phyloP scores from a whole-genome alignment of 371 early-diverging fungal species.

The Amoeboaphelidium protococcarum region DNA sequence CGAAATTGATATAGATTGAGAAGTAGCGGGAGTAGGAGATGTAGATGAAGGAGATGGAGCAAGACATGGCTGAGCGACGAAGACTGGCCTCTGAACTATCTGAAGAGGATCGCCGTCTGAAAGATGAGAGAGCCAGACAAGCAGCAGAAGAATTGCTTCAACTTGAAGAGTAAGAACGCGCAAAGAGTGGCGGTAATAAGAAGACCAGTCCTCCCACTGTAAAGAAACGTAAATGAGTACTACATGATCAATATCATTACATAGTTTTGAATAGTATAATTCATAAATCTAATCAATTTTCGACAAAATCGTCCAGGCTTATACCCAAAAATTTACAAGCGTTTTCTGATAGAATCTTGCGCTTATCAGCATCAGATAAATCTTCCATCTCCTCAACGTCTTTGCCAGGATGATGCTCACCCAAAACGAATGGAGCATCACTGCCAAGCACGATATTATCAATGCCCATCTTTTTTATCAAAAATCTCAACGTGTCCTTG shows the following conservation, averaged over 20 bases:
- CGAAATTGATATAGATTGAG: not conserved
- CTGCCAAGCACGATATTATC: slow-evolving; percentile 30
- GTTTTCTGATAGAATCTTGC: slow-evolving; percentile 19
- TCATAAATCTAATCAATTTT: too few species aligned
- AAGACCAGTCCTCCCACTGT: too few species aligned
- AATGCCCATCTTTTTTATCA: slow-evolving; percentile 34
- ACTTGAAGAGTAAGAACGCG: not conserved
- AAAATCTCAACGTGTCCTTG: slow-evolving; percentile 24
- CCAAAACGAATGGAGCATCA: slow-evolving; percentile 41
- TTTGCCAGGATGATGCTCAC: slow-evolving; percentile 34
- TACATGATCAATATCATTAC: too few species aligned
- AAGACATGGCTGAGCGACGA: not conserved
- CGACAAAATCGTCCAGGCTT: too few species aligned
- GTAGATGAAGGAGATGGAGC: not conserved
- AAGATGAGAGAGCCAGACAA: not conserved
- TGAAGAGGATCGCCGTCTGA: not conserved
- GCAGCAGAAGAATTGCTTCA: not conserved
- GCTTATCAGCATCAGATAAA: slow-evolving; percentile 27
- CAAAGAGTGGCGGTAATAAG: too few species aligned
- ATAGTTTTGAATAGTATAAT: too few species aligned
- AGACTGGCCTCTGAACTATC: not conserved
- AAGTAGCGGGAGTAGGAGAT: not conserved
- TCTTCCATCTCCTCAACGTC: slow-evolving; percentile 20
- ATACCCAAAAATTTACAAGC: slow-evolving; percentile 20
- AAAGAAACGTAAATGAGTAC: too few species aligned